A percentile compares a stretch with the other conserved stretches of the same genome.
phyloP scores from a whole-genome alignment of 2,329 filamentous ascomycete species.

The Tolypocladium ophioglossoides region DNA sequence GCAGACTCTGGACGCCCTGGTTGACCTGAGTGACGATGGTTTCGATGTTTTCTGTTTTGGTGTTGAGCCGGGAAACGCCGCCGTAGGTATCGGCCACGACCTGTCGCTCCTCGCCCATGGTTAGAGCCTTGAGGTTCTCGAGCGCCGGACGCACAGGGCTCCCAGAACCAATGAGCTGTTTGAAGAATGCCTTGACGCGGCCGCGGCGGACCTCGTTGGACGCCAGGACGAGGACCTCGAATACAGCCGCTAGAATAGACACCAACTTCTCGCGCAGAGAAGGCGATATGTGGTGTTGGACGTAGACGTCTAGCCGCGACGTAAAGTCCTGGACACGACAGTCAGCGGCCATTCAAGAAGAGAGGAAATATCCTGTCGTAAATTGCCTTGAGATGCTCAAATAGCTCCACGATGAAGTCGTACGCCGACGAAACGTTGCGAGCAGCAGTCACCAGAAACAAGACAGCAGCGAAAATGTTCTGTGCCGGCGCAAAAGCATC shows the following conservation, averaged over 20 bases:
- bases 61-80: slow-evolving; percentile 22
- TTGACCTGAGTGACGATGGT: slow-evolving; percentile 23
- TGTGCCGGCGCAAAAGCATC: slow-evolving; percentile 30
- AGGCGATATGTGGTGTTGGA: slow-evolving; percentile 24
- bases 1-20: slow-evolving; percentile 21
- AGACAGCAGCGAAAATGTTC: slow-evolving; percentile 30
- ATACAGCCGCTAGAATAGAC: slow-evolving; percentile 29
- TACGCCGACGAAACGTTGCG: slow-evolving; percentile 33
- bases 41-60: slow-evolving; percentile 24
- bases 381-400: slow-evolving; percentile 27
- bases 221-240: slow-evolving; percentile 33
- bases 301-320: slow-evolving; percentile 28
- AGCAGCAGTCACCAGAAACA: slow-evolving; percentile 32
- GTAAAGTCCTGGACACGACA: slow-evolving; percentile 26
- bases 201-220: slow-evolving; percentile 30
- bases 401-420: slow-evolving; percentile 32
- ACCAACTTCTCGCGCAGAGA: slow-evolving; percentile 28
- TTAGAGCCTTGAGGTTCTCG: slow-evolving; percentile 28
- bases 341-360: slow-evolving; percentile 1
- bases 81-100: slow-evolving; percentile 33
- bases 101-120: slow-evolving; percentile 28
- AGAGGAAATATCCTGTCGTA: not conserved
- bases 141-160: slow-evolving; percentile 28
- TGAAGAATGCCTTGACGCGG: slow-evolving; percentile 29
- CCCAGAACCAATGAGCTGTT: slow-evolving; percentile 26